Base-by-base conservation (phyloP, 2,329 filamentous ascomycete species). In the Microsporum canis region DNA sequence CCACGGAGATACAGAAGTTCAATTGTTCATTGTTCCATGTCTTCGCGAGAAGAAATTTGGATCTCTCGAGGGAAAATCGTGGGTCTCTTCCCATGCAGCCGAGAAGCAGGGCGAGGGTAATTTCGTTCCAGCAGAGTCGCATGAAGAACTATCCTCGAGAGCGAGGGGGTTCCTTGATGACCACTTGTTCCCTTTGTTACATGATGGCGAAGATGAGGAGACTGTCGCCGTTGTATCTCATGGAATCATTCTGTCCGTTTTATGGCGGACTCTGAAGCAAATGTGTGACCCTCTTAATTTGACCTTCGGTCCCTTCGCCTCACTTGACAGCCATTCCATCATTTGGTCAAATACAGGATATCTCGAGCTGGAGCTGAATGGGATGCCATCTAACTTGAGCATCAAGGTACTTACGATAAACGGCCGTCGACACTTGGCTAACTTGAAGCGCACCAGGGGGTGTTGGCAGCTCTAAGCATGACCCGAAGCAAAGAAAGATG, bases 361-460 rank as follows among this genome's bases (percentile, higher is more conserved):
- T 64, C 71, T 85, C 60, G 78, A 83, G 62, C 63, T 82, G 39
- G 66, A 66, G n/a, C 68, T 63, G 6, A 38, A 12, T 8, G 8
- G 17, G 17, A 23, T 34, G 7, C 8, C 45, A 12, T 5, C 49
- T 10, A 31, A 14, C 31, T 31, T 55, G 31, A 17, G n/a, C 31
- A 12, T 80, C 17, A 71, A 77, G 5, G 79, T 95, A 31, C 72
- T 82, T 51, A 77, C 77, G 3, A 79, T 90, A 64, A 92, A 96
- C 70, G 82, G 82, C 63, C 80, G 82, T 63, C 80, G 83, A 3
- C 91, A 96, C 72, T 80, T 96, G 1, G 74, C 77, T 51, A 84
- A 85, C 33, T 76, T 96, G 17, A 91, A 86, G 71, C 88, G 90
- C 72, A 92, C 89, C 6, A 79, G 87, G 29, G 29, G 91, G 91